Conservation (phyloP, 2,329 filamentous ascomycete species). For the Botrytis deweyae region DNA sequence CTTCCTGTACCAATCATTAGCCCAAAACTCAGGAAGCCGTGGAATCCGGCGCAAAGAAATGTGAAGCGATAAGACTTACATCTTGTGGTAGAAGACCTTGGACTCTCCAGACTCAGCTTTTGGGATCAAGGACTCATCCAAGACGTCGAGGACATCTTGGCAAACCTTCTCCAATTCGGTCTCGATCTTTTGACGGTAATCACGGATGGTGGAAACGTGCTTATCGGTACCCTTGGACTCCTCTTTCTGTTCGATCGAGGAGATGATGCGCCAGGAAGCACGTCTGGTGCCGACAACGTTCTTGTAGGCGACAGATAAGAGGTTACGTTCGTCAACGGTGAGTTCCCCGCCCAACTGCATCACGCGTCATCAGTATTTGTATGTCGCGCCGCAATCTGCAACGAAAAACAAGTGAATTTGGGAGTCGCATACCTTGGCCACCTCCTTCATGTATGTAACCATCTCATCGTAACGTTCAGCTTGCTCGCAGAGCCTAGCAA, state of each 20-base stretch:
- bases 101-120: slow-evolving; percentile 96
- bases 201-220: slow-evolving; percentile 90
- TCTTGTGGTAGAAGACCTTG: slow-evolving; percentile 99
- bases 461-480: slow-evolving; percentile 99
- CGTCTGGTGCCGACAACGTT: slow-evolving; percentile 98
- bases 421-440: slow-evolving; percentile 71
- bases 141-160: slow-evolving; percentile 93
- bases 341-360: slow-evolving; percentile 66
- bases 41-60: slow-evolving; percentile 20
- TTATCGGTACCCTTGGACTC: slow-evolving; percentile 97
- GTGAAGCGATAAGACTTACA: slow-evolving; percentile 60
- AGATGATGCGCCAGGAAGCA: slow-evolving; percentile 99
- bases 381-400: slow-evolving; percentile 18
- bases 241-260: slow-evolving; percentile 99
- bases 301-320: slow-evolving; percentile 99
- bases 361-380: slow-evolving; percentile 32
- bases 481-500: slow-evolving; percentile 99
- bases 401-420: slow-evolving; percentile 29
- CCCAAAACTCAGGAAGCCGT: slow-evolving; percentile 24
- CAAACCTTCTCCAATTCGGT: slow-evolving; percentile 95
- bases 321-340: slow-evolving; percentile 96
- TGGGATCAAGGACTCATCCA: slow-evolving; percentile 90
- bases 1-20: slow-evolving; percentile 62
- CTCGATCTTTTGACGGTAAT: slow-evolving; percentile 99
- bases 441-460: slow-evolving; percentile 99